A percentile compares a stretch with the other conserved stretches of the same genome.
Conservation (phyloP, 2,329 filamentous ascomycete genomes). For the Rugonectria rugulosa region DNA sequence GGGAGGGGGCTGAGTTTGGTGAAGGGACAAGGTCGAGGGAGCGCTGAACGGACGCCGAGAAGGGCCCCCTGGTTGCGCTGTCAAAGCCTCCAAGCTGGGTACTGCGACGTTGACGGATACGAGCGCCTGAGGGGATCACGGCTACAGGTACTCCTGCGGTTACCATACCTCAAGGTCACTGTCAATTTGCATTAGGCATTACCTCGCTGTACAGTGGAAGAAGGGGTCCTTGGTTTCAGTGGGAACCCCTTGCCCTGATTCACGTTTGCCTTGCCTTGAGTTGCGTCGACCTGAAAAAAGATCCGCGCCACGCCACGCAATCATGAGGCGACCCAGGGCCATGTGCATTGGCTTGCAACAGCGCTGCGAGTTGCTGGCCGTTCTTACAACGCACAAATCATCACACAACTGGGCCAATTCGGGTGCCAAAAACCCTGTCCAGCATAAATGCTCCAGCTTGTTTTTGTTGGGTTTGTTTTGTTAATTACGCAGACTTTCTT, state of each 20-base stretch:
- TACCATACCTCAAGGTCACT: too few species aligned
- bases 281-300: background rate
- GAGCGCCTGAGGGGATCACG: slow-evolving; percentile 1
- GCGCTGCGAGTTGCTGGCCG: slow-evolving; percentile 3
- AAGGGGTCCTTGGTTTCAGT: background rate
- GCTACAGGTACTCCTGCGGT: too few species aligned
- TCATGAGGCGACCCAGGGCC: slow-evolving; percentile 5
- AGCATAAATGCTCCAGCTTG: slow-evolving; percentile 6
- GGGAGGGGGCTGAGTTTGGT: slow-evolving; percentile 9
- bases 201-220: background rate
- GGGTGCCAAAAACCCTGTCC: background rate
- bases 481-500: background rate
- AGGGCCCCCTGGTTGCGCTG: background rate
- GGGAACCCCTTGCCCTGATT: too few species aligned
- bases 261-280: background rate
- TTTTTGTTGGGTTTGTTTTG: background rate
- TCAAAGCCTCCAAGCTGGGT: too few species aligned
- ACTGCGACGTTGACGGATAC: too few species aligned
- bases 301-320: slow-evolving; percentile 19
- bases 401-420: slow-evolving; percentile 1
- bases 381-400: background rate
- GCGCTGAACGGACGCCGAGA: too few species aligned
- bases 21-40: background rate
- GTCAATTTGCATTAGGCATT: slow-evolving; percentile 2
- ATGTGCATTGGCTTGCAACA: background rate